phyloP scores from a whole-genome alignment of 108 stramenopile species.

The Skeletonema grethae region DNA sequence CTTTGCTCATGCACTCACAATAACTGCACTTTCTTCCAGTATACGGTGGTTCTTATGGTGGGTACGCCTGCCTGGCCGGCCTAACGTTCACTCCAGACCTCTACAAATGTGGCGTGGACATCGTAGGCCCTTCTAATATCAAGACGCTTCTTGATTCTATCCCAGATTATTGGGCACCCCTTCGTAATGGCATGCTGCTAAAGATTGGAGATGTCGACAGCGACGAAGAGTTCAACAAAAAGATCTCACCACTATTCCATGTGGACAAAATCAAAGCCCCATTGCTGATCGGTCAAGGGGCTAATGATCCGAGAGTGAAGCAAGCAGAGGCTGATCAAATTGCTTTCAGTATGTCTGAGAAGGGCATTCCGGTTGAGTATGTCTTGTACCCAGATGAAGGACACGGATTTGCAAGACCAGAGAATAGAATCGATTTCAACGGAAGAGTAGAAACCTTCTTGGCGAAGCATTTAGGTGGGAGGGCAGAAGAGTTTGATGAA shows the following conservation, averaged over 20 bases:
- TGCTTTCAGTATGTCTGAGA: slow-evolving; percentile 62
- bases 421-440: slow-evolving; percentile 68
- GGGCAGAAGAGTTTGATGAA: slow-evolving; percentile 27
- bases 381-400: slow-evolving; percentile 73
- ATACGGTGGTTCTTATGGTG: slow-evolving; percentile 67
- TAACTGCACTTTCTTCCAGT: background rate
- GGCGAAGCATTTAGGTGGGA: slow-evolving; percentile 37
- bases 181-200: slow-evolving; percentile 58
- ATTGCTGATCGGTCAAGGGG: slow-evolving; percentile 70
- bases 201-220: slow-evolving; percentile 70
- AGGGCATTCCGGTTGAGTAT: slow-evolving; percentile 69
- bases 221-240: slow-evolving; percentile 62
- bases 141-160: slow-evolving; percentile 63
- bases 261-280: slow-evolving; percentile 68
- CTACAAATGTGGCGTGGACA: slow-evolving; percentile 69
- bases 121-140: slow-evolving; percentile 68
- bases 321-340: slow-evolving; percentile 73
- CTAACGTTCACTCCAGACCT: slow-evolving; percentile 68
- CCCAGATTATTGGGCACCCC: slow-evolving; percentile 66
- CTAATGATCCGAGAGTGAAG: slow-evolving; percentile 72
- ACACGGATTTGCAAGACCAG: slow-evolving; percentile 62
- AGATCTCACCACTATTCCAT: slow-evolving; percentile 70
- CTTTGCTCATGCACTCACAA: background rate
- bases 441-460: slow-evolving; percentile 48
- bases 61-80: slow-evolving; percentile 66